These are phyloP conservation scores for Emmonsiellopsis sp. DNA, from an alignment of 2,329 filamentous ascomycete species.

Conservation along the genomic window DNA sequence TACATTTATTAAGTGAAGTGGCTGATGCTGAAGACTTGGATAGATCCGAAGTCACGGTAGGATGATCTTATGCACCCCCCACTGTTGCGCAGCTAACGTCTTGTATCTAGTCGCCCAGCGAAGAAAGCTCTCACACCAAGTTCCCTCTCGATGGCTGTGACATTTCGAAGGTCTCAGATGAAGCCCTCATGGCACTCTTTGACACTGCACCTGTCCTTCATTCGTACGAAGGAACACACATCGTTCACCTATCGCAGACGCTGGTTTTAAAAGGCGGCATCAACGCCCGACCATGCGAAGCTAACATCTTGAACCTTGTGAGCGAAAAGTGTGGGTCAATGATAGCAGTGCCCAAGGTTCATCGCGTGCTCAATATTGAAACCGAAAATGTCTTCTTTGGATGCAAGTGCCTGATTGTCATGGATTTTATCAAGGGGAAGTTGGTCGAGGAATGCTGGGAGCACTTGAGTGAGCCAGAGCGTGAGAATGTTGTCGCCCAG, in stretches of 20 bases:
- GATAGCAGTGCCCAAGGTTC: constrained; percentile 14
- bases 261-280: constrained; percentile 16
- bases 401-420: constrained; percentile 16
- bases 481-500: constrained; percentile 12
- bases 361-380: constrained; percentile 14
- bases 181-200: constrained; percentile 1
- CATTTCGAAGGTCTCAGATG: constrained; percentile 1
- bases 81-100: too few species aligned
- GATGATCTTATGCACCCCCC: too few species aligned
- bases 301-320: constrained; percentile 12
- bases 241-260: constrained; percentile 15
- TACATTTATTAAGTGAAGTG: too few species aligned
- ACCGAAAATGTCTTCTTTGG: constrained; percentile 15
- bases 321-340: constrained; percentile 8
- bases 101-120: not conserved
- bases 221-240: constrained; percentile 9
- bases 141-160: constrained; percentile 1
- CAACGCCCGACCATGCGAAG: constrained; percentile 14
- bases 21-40: too few species aligned
- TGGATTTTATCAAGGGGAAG: constrained; percentile 18
- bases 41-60: too few species aligned
- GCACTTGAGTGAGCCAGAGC: constrained; percentile 7
- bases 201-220: constrained; percentile 12
- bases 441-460: constrained; percentile 16
- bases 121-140: not conserved